Percentiles rank a stretch among this genome's conserved stretches.
phyloP scores from a whole-genome alignment of 306 rosid species.

The Cicer bijugum region DNA sequence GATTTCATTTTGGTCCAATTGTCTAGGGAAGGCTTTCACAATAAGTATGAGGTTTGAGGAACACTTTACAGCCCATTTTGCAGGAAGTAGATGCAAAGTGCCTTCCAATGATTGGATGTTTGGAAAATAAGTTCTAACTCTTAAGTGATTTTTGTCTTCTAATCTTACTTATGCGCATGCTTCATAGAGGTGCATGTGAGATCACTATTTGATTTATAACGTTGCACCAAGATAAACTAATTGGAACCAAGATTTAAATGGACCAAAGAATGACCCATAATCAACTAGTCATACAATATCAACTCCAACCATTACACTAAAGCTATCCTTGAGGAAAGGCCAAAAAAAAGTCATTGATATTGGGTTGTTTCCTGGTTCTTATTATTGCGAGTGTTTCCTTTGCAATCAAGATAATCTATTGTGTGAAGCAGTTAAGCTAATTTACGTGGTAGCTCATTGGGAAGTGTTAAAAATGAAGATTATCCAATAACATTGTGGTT shows the following conservation, averaged over 20 bases:
- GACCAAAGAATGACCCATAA: not conserved
- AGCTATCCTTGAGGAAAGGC: not conserved
- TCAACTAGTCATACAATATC: not conserved
- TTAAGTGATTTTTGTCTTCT: not conserved
- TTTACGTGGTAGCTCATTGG: not conserved
- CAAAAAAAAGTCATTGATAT: not conserved
- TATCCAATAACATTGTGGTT: conserved; percentile 13
- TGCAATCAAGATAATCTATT: conserved; percentile 7
- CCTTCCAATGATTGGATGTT: conserved; percentile 7
- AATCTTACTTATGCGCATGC: conserved; percentile 3
- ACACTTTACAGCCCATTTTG: conserved; percentile 10
- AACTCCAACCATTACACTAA: not conserved
- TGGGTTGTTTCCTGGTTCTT: not conserved
- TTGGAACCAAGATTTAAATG: not conserved
- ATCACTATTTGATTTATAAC: not conserved
- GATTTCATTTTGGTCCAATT: conserved; percentile 29
- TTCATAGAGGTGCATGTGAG: conserved; percentile 1
- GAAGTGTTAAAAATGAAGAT: conserved; percentile 12
- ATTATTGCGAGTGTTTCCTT: not conserved
- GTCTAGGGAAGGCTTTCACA: conserved; percentile 20
- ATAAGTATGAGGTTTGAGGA: conserved; percentile 10
- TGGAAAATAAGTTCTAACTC: not conserved
- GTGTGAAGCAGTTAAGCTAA: conserved; percentile 25
- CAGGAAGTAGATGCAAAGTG: conserved; percentile 7
- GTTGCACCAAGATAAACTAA: not conserved